Evolutionary conservation across 2,329 filamentous ascomycete species (phyloP), one percentile per base, ranked within the genome.

Genomic region (Pseudopithomyces maydicus): DNA sequence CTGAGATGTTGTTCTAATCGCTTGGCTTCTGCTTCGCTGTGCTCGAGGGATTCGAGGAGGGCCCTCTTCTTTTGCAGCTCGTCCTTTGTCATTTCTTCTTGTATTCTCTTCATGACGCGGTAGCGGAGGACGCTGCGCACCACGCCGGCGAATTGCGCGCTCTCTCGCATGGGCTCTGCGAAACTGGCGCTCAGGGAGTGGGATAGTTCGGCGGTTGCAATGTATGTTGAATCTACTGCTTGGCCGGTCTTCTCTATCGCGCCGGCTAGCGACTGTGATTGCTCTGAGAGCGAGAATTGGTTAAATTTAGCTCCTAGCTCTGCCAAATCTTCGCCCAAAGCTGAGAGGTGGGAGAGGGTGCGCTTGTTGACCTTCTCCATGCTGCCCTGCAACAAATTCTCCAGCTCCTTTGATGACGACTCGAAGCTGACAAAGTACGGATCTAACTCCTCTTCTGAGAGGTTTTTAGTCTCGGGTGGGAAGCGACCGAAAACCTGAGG

Each of bases 291-390:
- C 0, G 96, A 96, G 76, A 99, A 99, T 1, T 91, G 95, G 70
- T 99, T 99, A 76, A 95, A 98, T 59, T 92, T 86, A n/a, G 93
- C 95, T 7, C 95, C 95, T 8, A 99, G 83, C 71, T 99, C 95
- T 65, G 92, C 92, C 58, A 98, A 84, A 73, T 99, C 95, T 5
- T 92, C 85, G 2, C 92, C 92, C 47, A 97, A 81, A 5, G 90
- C 88, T 14, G 91, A 91, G 10, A 98, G 78, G 69, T 99, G 95
- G 58, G 88, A 91, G 6, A 99, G 80, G 6, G 93, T 92, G 35
- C 95, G 86, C 32, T 94, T 87, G 70, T 98, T 99, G 59, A 97
- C 92, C 75, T 96, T 97, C 74, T 99, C 96, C 81, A 99, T 97
- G 6, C 92, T 92, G 0, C 95, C 95, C 68, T 90, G 92, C 2